A percentile compares a stretch with the other conserved stretches of the same genome.
Conservation (phyloP, 805 yeast species). For the Yamadazyma laniorum region DNA sequence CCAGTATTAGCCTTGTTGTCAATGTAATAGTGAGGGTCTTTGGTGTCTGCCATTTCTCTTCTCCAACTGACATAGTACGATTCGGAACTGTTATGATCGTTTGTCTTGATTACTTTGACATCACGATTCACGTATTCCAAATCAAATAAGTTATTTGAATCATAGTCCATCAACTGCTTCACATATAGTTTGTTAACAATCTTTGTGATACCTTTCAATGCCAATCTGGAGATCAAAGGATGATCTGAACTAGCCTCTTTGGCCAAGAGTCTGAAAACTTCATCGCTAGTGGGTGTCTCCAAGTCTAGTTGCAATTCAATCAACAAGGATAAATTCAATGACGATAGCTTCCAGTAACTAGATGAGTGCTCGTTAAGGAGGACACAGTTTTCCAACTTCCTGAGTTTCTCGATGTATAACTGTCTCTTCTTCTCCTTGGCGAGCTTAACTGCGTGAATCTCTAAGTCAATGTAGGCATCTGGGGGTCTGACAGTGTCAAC, state of each 20-base stretch:
- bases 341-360: constrained; percentile 57
- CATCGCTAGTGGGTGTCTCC: constrained; percentile 45
- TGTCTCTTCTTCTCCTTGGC: constrained; percentile 63
- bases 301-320: constrained; percentile 52
- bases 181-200: constrained; percentile 45
- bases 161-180: constrained; percentile 48
- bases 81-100: constrained; percentile 23
- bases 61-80: constrained; percentile 44
- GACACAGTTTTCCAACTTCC: constrained; percentile 40
- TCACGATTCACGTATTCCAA: constrained; percentile 33
- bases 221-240: constrained; percentile 61
- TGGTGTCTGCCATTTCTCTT: constrained; percentile 49
- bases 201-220: constrained; percentile 59
- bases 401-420: constrained; percentile 39
- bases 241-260: constrained; percentile 57
- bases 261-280: constrained; percentile 44
- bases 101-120: constrained; percentile 43
- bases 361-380: constrained; percentile 24
- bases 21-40: constrained; percentile 50
- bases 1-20: constrained; percentile 60
- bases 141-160: constrained; percentile 43
- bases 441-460: constrained; percentile 54
- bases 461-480: constrained; percentile 54
- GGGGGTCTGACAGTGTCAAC: constrained; percentile 58
- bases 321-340: constrained; percentile 49